Evolutionary conservation across 116 monocot species (phyloP).

Genomic region (Phalaenopsis hybrid): DNA sequence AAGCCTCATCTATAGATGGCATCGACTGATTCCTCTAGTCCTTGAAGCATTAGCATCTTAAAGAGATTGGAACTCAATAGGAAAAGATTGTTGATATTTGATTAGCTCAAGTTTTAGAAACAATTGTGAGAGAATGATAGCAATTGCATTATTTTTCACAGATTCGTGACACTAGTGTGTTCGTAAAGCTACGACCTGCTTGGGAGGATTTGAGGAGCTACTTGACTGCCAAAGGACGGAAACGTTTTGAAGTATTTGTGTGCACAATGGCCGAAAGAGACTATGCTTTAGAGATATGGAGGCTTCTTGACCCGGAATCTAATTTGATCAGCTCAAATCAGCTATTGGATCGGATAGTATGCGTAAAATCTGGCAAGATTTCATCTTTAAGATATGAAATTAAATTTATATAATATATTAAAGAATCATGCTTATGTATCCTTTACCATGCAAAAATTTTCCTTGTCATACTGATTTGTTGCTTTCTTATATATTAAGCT

Average conservation of each 20-base stretch:
- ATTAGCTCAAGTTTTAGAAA: neutral
- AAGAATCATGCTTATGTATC: neutral
- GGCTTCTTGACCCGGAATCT: slow-evolving; percentile 91
- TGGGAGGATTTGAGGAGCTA: slow-evolving; percentile 97
- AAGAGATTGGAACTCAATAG: neutral
- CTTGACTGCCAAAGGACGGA: slow-evolving; percentile 89
- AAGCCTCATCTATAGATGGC: neutral
- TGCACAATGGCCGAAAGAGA: slow-evolving; percentile 99
- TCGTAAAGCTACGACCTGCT: slow-evolving; percentile 82
- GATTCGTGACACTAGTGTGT: slow-evolving; percentile 94
- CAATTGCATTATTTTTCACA: slow-evolving; percentile 20
- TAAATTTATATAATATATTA: neutral
- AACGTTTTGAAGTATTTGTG: slow-evolving; percentile 94
- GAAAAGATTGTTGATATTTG: neutral
- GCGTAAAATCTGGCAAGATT: slow-evolving; percentile 81
- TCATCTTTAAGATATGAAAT: slow-evolving; percentile 7
- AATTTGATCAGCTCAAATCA: slow-evolving; percentile 62
- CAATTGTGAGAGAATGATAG: slow-evolving; percentile 4
- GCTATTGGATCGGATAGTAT: slow-evolving; percentile 66
- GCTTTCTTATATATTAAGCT: neutral
- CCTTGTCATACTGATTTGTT: neutral
- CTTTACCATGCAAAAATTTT: neutral
- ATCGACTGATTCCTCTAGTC: neutral
- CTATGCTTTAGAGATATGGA: slow-evolving; percentile 97
- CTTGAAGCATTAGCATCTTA: neutral